Evolutionary conservation across 2,329 filamentous ascomycete genomes (phyloP), one percentile per base, ranked within the genome.

Genomic region (Thyridium curvatum): DNA sequence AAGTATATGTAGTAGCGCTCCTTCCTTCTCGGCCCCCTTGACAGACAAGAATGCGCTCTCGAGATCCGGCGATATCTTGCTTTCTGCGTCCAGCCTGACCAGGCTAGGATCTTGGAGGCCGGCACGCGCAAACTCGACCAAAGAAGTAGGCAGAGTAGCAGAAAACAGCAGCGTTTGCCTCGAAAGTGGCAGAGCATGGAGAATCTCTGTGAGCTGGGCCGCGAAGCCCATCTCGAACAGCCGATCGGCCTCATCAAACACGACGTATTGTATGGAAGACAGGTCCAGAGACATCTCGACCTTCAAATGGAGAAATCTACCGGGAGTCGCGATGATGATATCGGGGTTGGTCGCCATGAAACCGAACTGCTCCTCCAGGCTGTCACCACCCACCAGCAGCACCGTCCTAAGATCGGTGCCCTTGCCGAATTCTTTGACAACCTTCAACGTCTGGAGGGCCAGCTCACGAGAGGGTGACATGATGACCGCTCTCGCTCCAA

Each of bases 311-410:
- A 98, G 69, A 52, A 98, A 98, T 51, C 93, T 86, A 60, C 94
- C 93, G 0, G 93, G 93, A 0, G 94, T 97, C 10, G 93, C 93
- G 54, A 98, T 97, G 52, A 98, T 79, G 49, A 98, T 94, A 59
- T 98, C 94, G 0, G 94, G 93, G 58, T 98, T 98, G 28, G 83
- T 79, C 1, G 90, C 82, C 87, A 97, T 94, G 59, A 84, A 82
- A 41, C 81, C 78, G 60, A 97, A 97, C 60, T 97, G 93, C 50
- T 97, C 91, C 60, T 97, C 93, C 45, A 97, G 64, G 56, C 87
- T 94, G 61, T 98, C 93, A 64, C 93, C 93, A 62, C 93, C 93
- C 34, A 97, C 91, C 1, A 98, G 72, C 39, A 97, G 66, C 7
- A 94, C 85, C n/a, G 80, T 84, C 60, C 90, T 88, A 41, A 98